Evolutionary conservation across 805 yeast species (phyloP), one percentile per base, ranked within the genome.

Genomic region (Kazachstania psychrophila): DNA sequence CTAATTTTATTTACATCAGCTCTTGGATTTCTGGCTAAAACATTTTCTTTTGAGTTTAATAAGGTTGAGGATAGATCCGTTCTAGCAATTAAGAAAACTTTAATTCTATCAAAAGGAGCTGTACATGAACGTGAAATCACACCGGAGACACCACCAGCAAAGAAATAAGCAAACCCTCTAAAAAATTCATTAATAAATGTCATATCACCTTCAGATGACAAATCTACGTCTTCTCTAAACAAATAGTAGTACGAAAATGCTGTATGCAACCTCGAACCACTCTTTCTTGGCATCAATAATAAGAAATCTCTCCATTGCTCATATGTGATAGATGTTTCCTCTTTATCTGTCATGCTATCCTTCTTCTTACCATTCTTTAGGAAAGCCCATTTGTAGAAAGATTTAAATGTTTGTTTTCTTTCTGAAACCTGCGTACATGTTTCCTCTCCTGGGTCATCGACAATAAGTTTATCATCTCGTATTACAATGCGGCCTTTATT

Each of bases 81-180:
- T 57, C 95, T 73, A 1, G 97, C 96, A 51, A 92, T 92, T 34
- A 92, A 65, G 49, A 84, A 92, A 11, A 92, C 97, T 57, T 92
- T 92, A 16, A 92, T 74, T 56, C 98, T 73, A 59, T 92, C 98
- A 45, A 92, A 84, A 9, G 98, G 98, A 0, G 97, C 98, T 0
- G 98, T 92, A 49, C 92, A 81, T 0, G 97, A 87, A 62, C 98
- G 76, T 11, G 96, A 86, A 4, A 92, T 81, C 2, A 89, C 98
- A 2, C 98, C 98, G 2, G 96, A 83, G 15, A 88, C 59, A 0
- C 98, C 98, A 27, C 98, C 98, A 2, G 96, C 95, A 23, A 88
- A 62, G 53, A 92, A 92, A 60, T 76, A 92, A 1, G 96, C 96
- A 43, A 86, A 70, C 23, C 96, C 95, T 53, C 81, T 77, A 34